Evolutionary conservation across 331 rosid species (phyloP), one percentile per base, ranked within the genome.

Genomic region (Erythrophleum ivorense): DNA sequence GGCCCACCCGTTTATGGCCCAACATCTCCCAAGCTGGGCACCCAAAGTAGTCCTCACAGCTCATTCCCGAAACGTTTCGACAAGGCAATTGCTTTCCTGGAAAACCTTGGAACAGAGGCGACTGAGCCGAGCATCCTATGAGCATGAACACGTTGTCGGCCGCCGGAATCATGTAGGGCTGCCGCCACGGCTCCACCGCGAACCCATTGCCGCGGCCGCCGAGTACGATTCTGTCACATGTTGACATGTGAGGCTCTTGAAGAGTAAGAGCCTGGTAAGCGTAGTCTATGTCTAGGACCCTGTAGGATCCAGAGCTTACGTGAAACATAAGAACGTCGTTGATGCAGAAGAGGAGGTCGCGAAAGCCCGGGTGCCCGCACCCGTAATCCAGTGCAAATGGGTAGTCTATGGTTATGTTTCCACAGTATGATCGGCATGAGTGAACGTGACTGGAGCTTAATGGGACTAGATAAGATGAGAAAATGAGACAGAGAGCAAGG

Each of bases 261-360:
- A 96, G 88, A 0, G 99, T 92, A 62, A 96, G 82, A 33, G 99
- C 78, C 67, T 89, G 88, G 54, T 94, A 96, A 5, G 97, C 95
- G 13, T 96, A 96, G 85, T 96, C 99, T 24, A 96, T 96, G 78
- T 94, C 92, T 1, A 92, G 75, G 34, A 96, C 99, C 13, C 94
- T 84, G 85, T 96, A 96, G 53, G 99, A 96, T 9, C 99, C 99
- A 7, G 99, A 96, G 81, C 78, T 77, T 2, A 96, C 71, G 85
- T 96, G 99, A 83, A 92, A 89, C 99, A 96, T 96, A 19, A 96
- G 95, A 6, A 96, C 97, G 14, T 94, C 91, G 77, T 96, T 96
- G 63, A 96, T 91, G 91, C 99, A 96, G 76, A 80, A 96, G 9
- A 96, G 81, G 12, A 96, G 97, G 29, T 96, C 99, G 3, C 95